phyloP scores from a whole-genome alignment of 805 yeast species.

The Cephaloascus albidus region DNA sequence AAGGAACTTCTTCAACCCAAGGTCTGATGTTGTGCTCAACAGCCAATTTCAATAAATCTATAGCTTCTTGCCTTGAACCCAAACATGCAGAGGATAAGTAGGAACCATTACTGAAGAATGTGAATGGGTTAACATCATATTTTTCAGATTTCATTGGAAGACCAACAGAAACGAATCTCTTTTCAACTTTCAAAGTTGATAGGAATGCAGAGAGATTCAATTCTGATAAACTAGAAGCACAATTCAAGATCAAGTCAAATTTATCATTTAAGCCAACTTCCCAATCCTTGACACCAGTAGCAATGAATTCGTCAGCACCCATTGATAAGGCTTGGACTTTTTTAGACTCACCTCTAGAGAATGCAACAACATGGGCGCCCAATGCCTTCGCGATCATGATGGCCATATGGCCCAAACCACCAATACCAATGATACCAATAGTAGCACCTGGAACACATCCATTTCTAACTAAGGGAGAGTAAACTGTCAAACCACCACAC shows the following conservation, averaged over 20 bases:
- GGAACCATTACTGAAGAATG: slow-evolving; percentile 38
- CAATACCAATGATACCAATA: slow-evolving; percentile 34
- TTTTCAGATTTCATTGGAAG: slow-evolving; percentile 30
- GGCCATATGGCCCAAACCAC: slow-evolving; percentile 40
- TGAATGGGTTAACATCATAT: slow-evolving; percentile 35
- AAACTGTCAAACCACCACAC: slow-evolving; percentile 44
- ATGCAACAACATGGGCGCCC: slow-evolving; percentile 35
- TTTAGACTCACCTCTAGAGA: slow-evolving; percentile 30
- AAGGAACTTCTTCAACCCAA: slow-evolving; percentile 41
- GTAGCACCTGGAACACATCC: slow-evolving; percentile 21
- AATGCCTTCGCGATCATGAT: slow-evolving; percentile 32
- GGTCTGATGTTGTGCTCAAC: slow-evolving; percentile 36
- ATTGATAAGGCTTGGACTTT: slow-evolving; percentile 26
- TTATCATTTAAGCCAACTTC: slow-evolving; percentile 14
- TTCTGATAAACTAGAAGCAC: slow-evolving; percentile 30
- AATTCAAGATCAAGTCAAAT: slow-evolving; percentile 30
- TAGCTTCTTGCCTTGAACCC: slow-evolving; percentile 38
- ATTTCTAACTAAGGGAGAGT: slow-evolving; percentile 36
- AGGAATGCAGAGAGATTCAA: slow-evolving; percentile 23
- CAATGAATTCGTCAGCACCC: slow-evolving; percentile 33
- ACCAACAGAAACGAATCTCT: slow-evolving; percentile 38
- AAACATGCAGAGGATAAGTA: slow-evolving; percentile 35
- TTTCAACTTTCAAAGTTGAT: slow-evolving; percentile 22
- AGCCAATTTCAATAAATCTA: slow-evolving; percentile 34
- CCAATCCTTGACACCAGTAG: slow-evolving; percentile 38